Evolutionary conservation across 1,284 basidiomycete species (phyloP).

Genomic region (Leccinum proximum): DNA sequence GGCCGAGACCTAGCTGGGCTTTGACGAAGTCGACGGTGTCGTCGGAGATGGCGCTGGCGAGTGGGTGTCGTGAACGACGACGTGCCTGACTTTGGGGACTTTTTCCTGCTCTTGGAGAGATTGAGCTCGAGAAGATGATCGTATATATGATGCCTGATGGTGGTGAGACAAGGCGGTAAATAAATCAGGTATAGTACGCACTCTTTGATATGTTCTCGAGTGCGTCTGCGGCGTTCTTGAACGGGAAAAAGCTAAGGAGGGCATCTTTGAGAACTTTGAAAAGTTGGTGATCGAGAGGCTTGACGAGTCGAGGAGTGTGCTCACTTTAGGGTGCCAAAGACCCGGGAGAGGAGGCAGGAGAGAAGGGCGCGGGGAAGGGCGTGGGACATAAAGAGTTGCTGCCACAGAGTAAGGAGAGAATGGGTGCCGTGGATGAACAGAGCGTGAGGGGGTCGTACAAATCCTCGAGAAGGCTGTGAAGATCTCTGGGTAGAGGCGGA

Average conservation of each 20-base stretch:
- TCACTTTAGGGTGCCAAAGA: background rate
- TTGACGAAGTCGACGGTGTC: conserved; percentile 85
- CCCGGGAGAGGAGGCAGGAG: background rate
- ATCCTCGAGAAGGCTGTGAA: conserved; percentile 26
- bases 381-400: conserved; percentile 56
- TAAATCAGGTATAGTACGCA: conserved; percentile 31
- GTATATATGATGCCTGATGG: conserved; percentile 76
- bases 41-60: conserved; percentile 83
- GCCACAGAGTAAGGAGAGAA: background rate
- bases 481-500: conserved; percentile 61
- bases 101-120: conserved; percentile 69
- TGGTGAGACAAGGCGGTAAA: background rate
- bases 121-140: conserved; percentile 89
- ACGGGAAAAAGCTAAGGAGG: conserved; percentile 91
- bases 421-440: conserved; percentile 53
- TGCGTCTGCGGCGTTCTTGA: conserved; percentile 94
- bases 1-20: conserved; percentile 95
- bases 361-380: conserved; percentile 43
- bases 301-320: background rate
- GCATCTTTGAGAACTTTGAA: conserved; percentile 93
- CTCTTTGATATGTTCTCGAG: conserved; percentile 98
- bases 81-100: conserved; percentile 83
- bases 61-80: conserved; percentile 71
- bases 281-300: conserved; percentile 73
- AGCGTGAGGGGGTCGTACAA: conserved; percentile 72